Conservation (phyloP, 179 eudicot genomes). For the Corrigiola litoralis region DNA sequence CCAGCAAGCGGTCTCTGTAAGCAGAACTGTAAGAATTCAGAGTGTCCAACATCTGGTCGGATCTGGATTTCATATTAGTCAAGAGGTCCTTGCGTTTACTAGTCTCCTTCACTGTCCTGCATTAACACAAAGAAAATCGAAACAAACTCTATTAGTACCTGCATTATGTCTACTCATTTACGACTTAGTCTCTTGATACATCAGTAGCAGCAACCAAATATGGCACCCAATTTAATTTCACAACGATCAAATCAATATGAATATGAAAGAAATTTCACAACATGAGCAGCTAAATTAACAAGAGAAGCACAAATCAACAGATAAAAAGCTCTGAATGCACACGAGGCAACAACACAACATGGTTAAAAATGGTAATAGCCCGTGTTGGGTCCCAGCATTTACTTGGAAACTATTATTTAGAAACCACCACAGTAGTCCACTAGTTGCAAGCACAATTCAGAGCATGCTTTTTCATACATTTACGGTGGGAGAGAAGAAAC, state of each 20-base stretch:
- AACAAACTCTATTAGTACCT: background rate
- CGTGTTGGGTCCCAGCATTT: background rate
- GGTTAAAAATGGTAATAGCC: background rate
- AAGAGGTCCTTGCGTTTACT: slow-evolving; percentile 81
- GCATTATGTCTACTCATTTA: background rate
- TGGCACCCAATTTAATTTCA: background rate
- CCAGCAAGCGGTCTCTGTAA: slow-evolving; percentile 83
- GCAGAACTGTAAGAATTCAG: slow-evolving; percentile 82
- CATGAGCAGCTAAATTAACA: background rate
- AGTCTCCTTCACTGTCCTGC: slow-evolving; percentile 81
- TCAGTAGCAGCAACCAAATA: background rate
- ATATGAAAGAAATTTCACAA: background rate
- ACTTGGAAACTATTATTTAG: background rate
- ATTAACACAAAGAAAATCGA: slow-evolving; percentile 10
- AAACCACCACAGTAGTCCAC: background rate
- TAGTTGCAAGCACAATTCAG: background rate
- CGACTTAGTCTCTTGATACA: background rate
- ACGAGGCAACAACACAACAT: background rate
- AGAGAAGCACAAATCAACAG: background rate
- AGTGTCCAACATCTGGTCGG: slow-evolving; percentile 65
- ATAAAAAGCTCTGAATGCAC: background rate
- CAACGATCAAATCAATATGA: background rate
- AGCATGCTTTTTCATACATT: background rate
- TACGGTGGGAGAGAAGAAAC: background rate
- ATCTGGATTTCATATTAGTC: slow-evolving; percentile 67